Evolutionary conservation across 257 asterid species (phyloP).

Genomic region (Nicotiana knightiana): DNA sequence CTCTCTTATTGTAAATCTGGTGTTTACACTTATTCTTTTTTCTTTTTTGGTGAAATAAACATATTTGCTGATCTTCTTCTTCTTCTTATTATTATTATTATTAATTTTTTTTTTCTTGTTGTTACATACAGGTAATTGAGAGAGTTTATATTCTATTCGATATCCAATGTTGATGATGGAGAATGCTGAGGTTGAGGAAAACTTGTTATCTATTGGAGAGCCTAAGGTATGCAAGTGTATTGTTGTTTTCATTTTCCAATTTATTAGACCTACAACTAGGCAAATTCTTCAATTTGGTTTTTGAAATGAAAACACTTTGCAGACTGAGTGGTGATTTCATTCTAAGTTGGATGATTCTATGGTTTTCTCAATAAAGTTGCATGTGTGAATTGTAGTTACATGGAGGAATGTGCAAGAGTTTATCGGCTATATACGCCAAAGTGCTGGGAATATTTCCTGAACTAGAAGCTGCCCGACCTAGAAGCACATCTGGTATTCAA

Average conservation of each 20-base stretch:
- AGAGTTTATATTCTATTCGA: not conserved
- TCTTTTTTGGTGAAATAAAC: not conserved
- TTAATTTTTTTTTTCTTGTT: not conserved
- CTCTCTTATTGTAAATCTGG: not conserved
- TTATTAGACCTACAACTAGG: not conserved
- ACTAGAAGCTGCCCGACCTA: conserved; percentile 90
- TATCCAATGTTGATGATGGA: conserved; percentile 44
- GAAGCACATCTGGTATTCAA: conserved; percentile 98
- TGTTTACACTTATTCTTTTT: not conserved
- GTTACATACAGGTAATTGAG: conserved; percentile 33
- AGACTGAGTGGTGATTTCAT: not conserved
- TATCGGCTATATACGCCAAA: conserved; percentile 63
- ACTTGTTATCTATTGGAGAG: conserved; percentile 69
- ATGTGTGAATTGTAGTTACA: conserved; percentile 64
- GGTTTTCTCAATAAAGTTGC: conserved; percentile 5
- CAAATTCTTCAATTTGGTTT: not conserved
- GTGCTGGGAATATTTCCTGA: conserved; percentile 88
- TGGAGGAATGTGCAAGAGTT: conserved; percentile 91
- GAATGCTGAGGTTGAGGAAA: conserved; percentile 65
- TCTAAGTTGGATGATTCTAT: not conserved
- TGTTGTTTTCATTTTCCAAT: not conserved
- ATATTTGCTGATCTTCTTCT: not conserved
- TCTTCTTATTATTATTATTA: no score
- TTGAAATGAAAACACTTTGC: not conserved
- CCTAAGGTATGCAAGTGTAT: conserved; percentile 60